Evolutionary conservation across 108 stramenopile species (phyloP).

Genomic region (Cyclostephanos invisitatus): DNA sequence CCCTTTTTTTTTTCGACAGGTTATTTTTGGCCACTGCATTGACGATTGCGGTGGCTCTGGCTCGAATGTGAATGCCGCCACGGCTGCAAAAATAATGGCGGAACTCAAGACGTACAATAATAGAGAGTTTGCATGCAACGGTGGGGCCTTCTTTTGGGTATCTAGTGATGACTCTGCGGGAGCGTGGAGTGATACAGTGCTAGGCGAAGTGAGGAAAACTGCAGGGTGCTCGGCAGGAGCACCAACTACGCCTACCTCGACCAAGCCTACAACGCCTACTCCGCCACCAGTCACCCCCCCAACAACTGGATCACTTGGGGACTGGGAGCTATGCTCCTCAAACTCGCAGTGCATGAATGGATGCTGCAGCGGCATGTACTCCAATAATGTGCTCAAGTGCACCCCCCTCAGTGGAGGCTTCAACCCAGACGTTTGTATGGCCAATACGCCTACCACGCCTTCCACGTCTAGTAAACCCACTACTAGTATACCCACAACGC

Average conservation of each 20-base stretch:
- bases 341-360: too few relatives aligned
- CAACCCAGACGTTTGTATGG: neutral
- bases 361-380: too few relatives aligned
- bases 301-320: neutral
- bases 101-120: constrained; percentile 31
- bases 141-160: constrained; percentile 67
- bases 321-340: too few relatives aligned
- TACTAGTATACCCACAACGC: too few relatives aligned
- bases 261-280: too few relatives aligned
- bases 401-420: too few relatives aligned
- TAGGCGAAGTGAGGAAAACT: constrained; percentile 14
- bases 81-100: constrained; percentile 45
- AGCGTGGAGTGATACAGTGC: constrained; percentile 35
- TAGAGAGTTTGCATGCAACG: constrained; percentile 46
- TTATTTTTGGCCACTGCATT: constrained; percentile 65
- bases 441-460: neutral
- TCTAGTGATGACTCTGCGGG: constrained; percentile 40
- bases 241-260: too few relatives aligned
- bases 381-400: too few relatives aligned
- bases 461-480: neutral
- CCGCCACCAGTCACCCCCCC: too few relatives aligned
- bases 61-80: constrained; percentile 38
- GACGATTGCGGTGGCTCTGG: constrained; percentile 45
- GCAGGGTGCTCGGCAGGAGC: constrained; percentile 20
- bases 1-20: constrained; percentile 6